Percentiles rank a stretch among this genome's conserved stretches.
Conservation (phyloP, 768 basidiomycete species). For the Kondoa subrosea region DNA sequence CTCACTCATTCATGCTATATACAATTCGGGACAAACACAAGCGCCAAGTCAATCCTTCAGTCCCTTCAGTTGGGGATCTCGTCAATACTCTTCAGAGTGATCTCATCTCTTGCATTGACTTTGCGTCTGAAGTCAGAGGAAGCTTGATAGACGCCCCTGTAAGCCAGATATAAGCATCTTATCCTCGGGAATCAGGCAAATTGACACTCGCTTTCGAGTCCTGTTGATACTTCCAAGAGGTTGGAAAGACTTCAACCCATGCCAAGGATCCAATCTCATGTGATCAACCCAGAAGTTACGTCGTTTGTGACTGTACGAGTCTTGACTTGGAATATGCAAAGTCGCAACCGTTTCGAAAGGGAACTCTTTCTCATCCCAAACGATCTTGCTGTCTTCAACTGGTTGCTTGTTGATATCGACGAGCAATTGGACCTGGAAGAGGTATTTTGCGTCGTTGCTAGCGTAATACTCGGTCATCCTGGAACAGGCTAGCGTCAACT, state of each 20-base stretch:
- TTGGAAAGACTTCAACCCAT: not conserved
- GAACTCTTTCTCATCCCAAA: constrained; percentile 17
- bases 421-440: constrained; percentile 14
- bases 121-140: not conserved
- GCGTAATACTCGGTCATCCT: constrained; percentile 12
- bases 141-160: not conserved
- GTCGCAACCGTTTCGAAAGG: constrained; percentile 18
- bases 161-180: not conserved
- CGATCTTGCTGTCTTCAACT: constrained; percentile 12
- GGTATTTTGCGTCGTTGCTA: constrained; percentile 15
- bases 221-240: not conserved
- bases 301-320: constrained; percentile 14
- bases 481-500: not conserved
- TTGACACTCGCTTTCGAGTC: not conserved
- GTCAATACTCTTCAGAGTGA: not conserved
- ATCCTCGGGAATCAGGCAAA: not conserved
- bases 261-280: not conserved
- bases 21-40: no score
- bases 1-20: no score
- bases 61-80: not conserved
- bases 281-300: no score
- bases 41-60: no score
- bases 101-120: not conserved
- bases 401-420: constrained; percentile 15
- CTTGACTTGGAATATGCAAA: constrained; percentile 17